phyloP scores from a whole-genome alignment of 2,329 filamentous ascomycete genomes.

The Colletotrichum karsti region DNA sequence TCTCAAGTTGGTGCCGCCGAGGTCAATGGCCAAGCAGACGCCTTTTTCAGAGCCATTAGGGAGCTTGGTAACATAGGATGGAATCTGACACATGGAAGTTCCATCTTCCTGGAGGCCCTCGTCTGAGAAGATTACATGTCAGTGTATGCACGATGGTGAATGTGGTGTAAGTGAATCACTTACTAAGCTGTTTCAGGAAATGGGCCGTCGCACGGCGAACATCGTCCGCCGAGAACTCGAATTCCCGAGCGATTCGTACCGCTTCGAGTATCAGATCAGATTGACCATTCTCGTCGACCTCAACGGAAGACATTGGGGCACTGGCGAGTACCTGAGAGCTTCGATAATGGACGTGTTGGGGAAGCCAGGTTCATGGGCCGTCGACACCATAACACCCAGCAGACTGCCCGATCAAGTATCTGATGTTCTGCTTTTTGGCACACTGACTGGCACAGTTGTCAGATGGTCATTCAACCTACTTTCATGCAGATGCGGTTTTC shows the following conservation, averaged over 20 bases:
- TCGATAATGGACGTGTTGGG: neutral
- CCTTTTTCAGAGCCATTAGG: conserved; percentile 82
- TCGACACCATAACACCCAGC: neutral
- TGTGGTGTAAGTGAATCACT: neutral
- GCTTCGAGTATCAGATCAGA: conserved; percentile 5
- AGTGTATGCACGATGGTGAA: neutral
- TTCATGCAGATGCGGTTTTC: neutral
- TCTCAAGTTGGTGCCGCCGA: conserved; percentile 44
- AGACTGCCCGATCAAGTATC: conserved; percentile 24
- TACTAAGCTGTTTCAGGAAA: conserved; percentile 32
- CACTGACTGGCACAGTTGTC: neutral
- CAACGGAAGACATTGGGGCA: neutral
- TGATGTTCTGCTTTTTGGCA: neutral
- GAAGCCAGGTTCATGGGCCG: conserved; percentile 18
- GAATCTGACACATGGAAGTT: conserved; percentile 66
- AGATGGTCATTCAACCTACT: neutral
- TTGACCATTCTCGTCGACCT: neutral
- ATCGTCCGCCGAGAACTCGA: conserved; percentile 1
- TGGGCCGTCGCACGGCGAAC: conserved; percentile 26
- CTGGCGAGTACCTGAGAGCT: neutral
- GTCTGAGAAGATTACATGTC: conserved; percentile 51
- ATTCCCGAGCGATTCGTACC: neutral
- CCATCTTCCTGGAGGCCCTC: conserved; percentile 45
- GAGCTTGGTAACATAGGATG: conserved; percentile 79
- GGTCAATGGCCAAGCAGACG: conserved; percentile 40